A percentile compares a stretch with the other conserved stretches of the same genome.
phyloP scores from a whole-genome alignment of 306 rosid species.

The Alnus glutinosa region DNA sequence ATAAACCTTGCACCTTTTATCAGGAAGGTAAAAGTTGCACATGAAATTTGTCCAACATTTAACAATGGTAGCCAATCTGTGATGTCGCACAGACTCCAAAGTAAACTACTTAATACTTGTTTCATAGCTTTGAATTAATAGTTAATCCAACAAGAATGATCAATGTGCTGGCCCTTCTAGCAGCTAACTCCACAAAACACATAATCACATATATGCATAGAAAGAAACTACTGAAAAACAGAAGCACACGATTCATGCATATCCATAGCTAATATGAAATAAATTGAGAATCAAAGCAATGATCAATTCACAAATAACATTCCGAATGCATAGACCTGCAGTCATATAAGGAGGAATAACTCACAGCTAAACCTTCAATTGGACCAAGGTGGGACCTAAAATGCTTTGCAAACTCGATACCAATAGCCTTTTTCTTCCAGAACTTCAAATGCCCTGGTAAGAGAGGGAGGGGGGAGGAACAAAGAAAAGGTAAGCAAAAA shows the following conservation, averaged over 20 bases:
- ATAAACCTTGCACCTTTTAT: neutral
- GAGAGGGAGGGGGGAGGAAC: neutral
- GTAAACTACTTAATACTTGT: conserved; percentile 1
- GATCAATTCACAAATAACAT: conserved; percentile 21
- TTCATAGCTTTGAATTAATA: neutral
- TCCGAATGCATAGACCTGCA: conserved; percentile 8
- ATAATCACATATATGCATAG: neutral
- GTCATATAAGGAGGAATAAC: conserved; percentile 36
- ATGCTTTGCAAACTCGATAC: conserved; percentile 96
- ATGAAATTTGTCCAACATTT: neutral
- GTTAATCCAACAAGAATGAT: neutral
- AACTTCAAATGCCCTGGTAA: conserved; percentile 87
- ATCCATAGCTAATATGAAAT: conserved; percentile 4
- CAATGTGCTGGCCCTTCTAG: neutral
- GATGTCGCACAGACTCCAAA: neutral
- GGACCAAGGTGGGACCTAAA: conserved; percentile 97
- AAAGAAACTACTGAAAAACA: conserved; percentile 1
- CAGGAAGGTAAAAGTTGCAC: neutral
- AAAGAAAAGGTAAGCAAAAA: conserved; percentile 15
- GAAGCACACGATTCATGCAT: neutral
- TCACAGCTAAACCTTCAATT: conserved; percentile 90
- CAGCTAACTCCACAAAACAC: conserved; percentile 1
- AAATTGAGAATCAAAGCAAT: conserved; percentile 17
- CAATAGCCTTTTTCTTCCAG: conserved; percentile 92
- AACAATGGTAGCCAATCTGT: neutral